Base-by-base conservation (phyloP, 1,284 basidiomycete species). In the Spongiforma sp. region DNA sequence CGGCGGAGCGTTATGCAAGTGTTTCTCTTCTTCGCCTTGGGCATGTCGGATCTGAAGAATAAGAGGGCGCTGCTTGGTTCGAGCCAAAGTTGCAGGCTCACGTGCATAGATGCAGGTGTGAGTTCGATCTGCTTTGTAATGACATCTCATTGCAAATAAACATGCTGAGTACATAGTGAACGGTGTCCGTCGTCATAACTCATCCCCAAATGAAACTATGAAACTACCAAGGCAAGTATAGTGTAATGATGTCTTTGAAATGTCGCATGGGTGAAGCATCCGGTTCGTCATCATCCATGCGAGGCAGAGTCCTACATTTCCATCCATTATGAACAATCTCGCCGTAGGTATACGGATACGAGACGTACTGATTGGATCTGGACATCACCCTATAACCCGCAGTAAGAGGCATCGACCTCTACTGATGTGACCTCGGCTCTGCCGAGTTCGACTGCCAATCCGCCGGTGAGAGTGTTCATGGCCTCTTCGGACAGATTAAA, bases 1-100 rank as follows among this genome's bases (percentile, higher is more conserved):
- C 82, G n/a, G 77, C 79, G 7, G 77, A 75, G 48, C 79, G 88
- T 30, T 89, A 85, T 67, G 75, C 71, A 30, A 77, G 21, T 77
- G 75, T 9, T 74, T 82, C 21, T 60, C 60, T 32, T 19, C 55
- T 10, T 43, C 37, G 46, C n/a, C n/a, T n/a, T 78, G 67, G 76
- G 65, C 72, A 10, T 76, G 76, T 65, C 67, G 65, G 33, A 19
- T 70, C 24, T 75, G 28, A 52, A 28, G 12, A 32, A 21, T n/a
- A n/a, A n/a, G n/a, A n/a, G n/a, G n/a, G n/a, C n/a, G n/a, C n/a
- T n/a, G n/a, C n/a, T n/a, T n/a, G n/a, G n/a, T n/a, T n/a, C n/a
- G n/a, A n/a, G n/a, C n/a, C n/a, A n/a, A n/a, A n/a, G n/a, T n/a
- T n/a, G n/a, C n/a, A n/a, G n/a, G n/a, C n/a, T n/a, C n/a, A n/a